Evolutionary conservation across 2,329 filamentous ascomycete species (phyloP), one percentile per base, ranked within the genome.

Genomic region (Verticillium nubilum): DNA sequence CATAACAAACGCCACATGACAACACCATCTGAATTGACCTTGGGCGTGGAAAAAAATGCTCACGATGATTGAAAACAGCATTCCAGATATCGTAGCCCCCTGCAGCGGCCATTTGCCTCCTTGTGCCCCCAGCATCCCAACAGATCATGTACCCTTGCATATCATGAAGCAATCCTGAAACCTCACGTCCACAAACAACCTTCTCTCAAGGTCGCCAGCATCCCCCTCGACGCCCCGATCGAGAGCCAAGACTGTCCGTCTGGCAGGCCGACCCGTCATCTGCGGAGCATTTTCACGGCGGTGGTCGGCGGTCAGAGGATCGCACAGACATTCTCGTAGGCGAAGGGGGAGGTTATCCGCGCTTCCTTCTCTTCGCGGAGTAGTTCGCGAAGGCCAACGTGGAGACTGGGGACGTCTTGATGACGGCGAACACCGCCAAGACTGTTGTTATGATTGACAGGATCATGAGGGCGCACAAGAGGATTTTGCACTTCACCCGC

Each of bases 111-210:
- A 10, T 23, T 47, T 23, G 37, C 37, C 37, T 23, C 37, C 5
- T 25, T 47, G 37, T 25, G 37, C 37, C 37, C 37, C 37, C 19
- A 12, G 37, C 37, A 19, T n/a, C 33, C 37, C 37, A 47, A 47
- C 19, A 47, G 7, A 47, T 9, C 37, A 23, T 47, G 5, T 19
- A 47, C 61, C 62, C 63, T 61, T 53, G 65, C 63, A 62, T 58
- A 59, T 66, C 65, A 65, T 78, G 74, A 77, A 73, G 74, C 75
- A 76, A 66, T 70, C 66, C 70, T 77, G 75, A 76, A 78, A 78
- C 74, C 60, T 56, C 60, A 61, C 57, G 62, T 60, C 50, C 62
- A 58, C 52, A 54, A 56, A 47, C 54, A 58, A 19, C 37, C 37
- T 47, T 12, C 37, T 47, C 37, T 19, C 10, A 47, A 47, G n/a